Percentiles rank a stretch among this genome's conserved stretches.
These are phyloP conservation scores for Prototheca stagnorum DNA, from an alignment of 163 green algal species.

Conservation along the genomic window DNA sequence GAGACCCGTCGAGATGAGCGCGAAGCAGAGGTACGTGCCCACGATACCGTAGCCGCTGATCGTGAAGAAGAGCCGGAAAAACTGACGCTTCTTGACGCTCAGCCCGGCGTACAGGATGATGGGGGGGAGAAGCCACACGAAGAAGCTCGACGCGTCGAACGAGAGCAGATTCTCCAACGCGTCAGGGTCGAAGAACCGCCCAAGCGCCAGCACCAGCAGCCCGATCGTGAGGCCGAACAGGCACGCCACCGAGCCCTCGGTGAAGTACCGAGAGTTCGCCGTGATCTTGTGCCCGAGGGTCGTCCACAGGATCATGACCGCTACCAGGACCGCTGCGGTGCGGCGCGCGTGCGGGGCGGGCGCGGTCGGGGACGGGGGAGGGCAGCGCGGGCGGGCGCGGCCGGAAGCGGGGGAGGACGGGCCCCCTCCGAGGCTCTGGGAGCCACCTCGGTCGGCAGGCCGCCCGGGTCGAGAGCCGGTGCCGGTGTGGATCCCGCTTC, in stretches of 20 bases:
- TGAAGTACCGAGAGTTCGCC: neutral
- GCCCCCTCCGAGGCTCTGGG: neutral
- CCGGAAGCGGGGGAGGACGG: neutral
- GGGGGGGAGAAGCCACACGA: slow-evolving; percentile 58
- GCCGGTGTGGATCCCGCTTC: neutral
- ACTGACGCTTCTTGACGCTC: slow-evolving; percentile 67
- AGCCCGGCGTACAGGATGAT: slow-evolving; percentile 89
- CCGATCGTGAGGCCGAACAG: slow-evolving; percentile 10
- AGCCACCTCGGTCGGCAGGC: neutral
- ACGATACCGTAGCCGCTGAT: slow-evolving; percentile 46
- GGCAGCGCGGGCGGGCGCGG: neutral
- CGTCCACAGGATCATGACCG: neutral
- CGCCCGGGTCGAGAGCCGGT: too few species aligned
- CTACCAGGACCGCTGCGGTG: neutral
- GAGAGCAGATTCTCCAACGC: slow-evolving; percentile 11
- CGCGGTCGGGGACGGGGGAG: neutral
- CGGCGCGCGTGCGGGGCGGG: neutral
- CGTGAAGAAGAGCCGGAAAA: slow-evolving; percentile 69
- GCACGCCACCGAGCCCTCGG: slow-evolving; percentile 12
- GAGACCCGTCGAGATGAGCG: slow-evolving; percentile 24
- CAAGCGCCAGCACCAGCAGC: slow-evolving; percentile 2
- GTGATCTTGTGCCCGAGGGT: neutral
- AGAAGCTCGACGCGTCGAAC: slow-evolving; percentile 14
- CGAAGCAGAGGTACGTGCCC: slow-evolving; percentile 55
- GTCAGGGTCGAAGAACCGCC: slow-evolving; percentile 5